These are phyloP conservation scores for Petunia secreta DNA, from an alignment of 257 asterid species.

Conservation along the genomic window DNA sequence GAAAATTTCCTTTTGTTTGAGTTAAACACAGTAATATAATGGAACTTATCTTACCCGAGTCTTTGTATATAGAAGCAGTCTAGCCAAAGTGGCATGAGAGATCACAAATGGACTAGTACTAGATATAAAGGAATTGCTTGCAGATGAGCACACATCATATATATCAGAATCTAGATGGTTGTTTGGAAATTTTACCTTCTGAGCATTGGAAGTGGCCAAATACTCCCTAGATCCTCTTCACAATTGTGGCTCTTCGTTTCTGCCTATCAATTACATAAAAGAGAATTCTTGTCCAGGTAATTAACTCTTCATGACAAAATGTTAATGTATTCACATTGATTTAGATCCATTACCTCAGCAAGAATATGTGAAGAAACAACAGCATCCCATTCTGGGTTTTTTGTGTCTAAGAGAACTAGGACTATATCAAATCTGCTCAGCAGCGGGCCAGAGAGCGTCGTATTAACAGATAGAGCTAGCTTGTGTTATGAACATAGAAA, in stretches of 20 bases:
- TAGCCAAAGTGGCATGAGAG: neutral
- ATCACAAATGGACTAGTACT: neutral
- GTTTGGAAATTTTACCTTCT: slow-evolving; percentile 55
- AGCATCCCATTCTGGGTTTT: slow-evolving; percentile 95
- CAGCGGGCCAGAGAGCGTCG: slow-evolving; percentile 96
- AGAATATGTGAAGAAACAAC: slow-evolving; percentile 98
- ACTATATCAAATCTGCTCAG: slow-evolving; percentile 97
- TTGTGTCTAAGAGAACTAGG: slow-evolving; percentile 91
- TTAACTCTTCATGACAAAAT: slow-evolving; percentile 27
- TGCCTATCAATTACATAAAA: slow-evolving; percentile 49
- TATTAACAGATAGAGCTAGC: slow-evolving; percentile 90
- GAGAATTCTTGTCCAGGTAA: slow-evolving; percentile 29
- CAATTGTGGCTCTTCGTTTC: slow-evolving; percentile 47
- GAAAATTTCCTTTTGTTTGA: neutral
- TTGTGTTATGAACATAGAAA: slow-evolving; percentile 45
- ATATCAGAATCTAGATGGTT: slow-evolving; percentile 19
- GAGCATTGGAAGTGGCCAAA: slow-evolving; percentile 91
- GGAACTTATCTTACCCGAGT: slow-evolving; percentile 4
- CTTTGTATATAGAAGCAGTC: slow-evolving; percentile 17
- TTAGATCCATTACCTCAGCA: slow-evolving; percentile 60
- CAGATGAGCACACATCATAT: slow-evolving; percentile 15
- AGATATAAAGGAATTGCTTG: slow-evolving; percentile 1
- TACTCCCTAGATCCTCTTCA: slow-evolving; percentile 54
- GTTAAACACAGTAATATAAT: neutral
- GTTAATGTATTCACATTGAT: slow-evolving; percentile 28